phyloP scores from a whole-genome alignment of 2,329 filamentous ascomycete species.

The Magnaporthiopsis incrustans region DNA sequence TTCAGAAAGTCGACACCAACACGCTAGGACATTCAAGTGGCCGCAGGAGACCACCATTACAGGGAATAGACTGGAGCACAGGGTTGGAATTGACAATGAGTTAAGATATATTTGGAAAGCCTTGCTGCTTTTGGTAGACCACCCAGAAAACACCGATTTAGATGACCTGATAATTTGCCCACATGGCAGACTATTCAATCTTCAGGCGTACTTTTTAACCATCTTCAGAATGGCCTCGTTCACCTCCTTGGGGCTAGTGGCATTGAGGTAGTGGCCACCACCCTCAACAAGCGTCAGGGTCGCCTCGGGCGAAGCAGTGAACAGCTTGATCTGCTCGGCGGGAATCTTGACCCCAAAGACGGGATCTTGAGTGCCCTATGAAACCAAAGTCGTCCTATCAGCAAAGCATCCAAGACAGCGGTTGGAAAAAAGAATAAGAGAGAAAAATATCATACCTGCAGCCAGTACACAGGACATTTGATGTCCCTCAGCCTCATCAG shows the following conservation, averaged over 20 bases:
- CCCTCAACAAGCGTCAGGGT: slow-evolving; percentile 34
- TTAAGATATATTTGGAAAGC: too few species aligned
- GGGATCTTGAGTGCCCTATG: slow-evolving; percentile 36
- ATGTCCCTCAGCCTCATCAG: slow-evolving; percentile 36
- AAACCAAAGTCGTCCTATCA: not conserved
- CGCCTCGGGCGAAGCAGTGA: slow-evolving; percentile 35
- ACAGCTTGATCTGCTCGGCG: slow-evolving; percentile 41
- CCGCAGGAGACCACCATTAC: too few species aligned
- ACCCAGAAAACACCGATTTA: too few species aligned
- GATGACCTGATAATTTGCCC: too few species aligned
- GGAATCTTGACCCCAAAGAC: slow-evolving; percentile 33
- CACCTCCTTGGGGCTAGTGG: slow-evolving; percentile 37
- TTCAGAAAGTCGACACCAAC: too few species aligned
- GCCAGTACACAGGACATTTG: slow-evolving; percentile 43
- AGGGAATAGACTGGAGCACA: too few species aligned
- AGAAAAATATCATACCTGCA: slow-evolving; percentile 23
- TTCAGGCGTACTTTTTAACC: slow-evolving; percentile 20
- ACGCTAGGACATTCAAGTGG: too few species aligned
- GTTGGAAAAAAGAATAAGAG: not conserved
- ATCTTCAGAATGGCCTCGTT: slow-evolving; percentile 36
- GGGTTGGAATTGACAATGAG: too few species aligned
- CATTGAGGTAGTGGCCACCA: slow-evolving; percentile 41
- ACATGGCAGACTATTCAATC: not conserved
- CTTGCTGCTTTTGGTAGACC: too few species aligned
- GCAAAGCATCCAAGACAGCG: not conserved